Conservation (phyloP, 2,329 filamentous ascomycete genomes). For the Hirsutella thompsonii region DNA sequence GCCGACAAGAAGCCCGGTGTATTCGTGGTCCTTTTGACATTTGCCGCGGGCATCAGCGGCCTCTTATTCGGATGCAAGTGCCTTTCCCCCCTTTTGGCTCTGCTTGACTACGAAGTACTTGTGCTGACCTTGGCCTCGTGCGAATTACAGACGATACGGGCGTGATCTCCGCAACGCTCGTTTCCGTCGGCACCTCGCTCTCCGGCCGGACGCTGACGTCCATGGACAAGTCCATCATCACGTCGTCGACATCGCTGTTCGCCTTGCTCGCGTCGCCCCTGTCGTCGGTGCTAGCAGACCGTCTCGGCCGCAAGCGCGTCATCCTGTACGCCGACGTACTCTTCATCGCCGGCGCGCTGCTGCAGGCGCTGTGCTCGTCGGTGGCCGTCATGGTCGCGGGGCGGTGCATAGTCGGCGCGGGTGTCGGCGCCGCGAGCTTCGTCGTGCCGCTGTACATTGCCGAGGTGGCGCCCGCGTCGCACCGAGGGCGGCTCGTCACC, state of each 20-base stretch:
- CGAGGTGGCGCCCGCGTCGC: slow-evolving; percentile 66
- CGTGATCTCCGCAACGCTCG: slow-evolving; percentile 55
- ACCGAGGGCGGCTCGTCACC: slow-evolving; percentile 70
- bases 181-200: slow-evolving; percentile 48
- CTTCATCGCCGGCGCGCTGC: slow-evolving; percentile 53
- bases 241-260: slow-evolving; percentile 54
- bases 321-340: slow-evolving; percentile 52
- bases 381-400: slow-evolving; percentile 56
- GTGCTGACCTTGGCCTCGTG: slow-evolving; percentile 4
- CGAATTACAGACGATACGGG: slow-evolving; percentile 50
- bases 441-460: slow-evolving; percentile 82
- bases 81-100: neutral
- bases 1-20: slow-evolving; percentile 22
- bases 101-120: neutral
- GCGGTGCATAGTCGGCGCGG: slow-evolving; percentile 55
- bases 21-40: slow-evolving; percentile 49
- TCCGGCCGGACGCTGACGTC: slow-evolving; percentile 43
- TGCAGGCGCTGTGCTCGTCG: slow-evolving; percentile 46
- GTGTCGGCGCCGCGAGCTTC: slow-evolving; percentile 65
- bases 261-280: slow-evolving; percentile 52
- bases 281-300: slow-evolving; percentile 51
- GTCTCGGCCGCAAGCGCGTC: slow-evolving; percentile 46
- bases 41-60: slow-evolving; percentile 54
- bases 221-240: slow-evolving; percentile 58
- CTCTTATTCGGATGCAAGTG: slow-evolving; percentile 54